Evolutionary conservation across 176 grass and related monocot genomes (phyloP).

Genomic region (Oryza punctata): DNA sequence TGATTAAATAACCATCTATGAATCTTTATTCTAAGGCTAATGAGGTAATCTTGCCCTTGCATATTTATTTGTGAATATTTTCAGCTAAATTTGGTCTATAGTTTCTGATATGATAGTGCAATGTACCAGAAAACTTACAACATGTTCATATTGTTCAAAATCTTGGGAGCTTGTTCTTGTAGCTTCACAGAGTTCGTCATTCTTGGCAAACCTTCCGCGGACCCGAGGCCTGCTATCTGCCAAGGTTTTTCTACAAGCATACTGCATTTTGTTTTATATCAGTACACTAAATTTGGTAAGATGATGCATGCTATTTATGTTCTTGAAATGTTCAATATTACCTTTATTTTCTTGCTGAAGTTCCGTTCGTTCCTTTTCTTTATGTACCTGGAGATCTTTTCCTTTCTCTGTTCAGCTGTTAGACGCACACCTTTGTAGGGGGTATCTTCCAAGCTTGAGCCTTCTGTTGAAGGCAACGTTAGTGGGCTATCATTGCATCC

Average conservation of each 20-base stretch:
- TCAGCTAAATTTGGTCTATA: slow-evolving; percentile 10
- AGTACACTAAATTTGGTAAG: slow-evolving; percentile 31
- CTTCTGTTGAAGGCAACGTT: slow-evolving; percentile 47
- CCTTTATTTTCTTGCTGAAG: slow-evolving; percentile 99
- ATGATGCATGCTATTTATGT: slow-evolving; percentile 17
- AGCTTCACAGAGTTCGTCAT: slow-evolving; percentile 75
- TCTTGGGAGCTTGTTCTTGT: slow-evolving; percentile 47
- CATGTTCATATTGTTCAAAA: slow-evolving; percentile 65
- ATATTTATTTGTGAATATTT: slow-evolving; percentile 4
- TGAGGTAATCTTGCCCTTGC: background rate
- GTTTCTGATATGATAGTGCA: slow-evolving; percentile 18
- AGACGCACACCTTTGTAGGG: slow-evolving; percentile 76
- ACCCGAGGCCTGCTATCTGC: slow-evolving; percentile 93
- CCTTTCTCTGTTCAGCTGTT: slow-evolving; percentile 88
- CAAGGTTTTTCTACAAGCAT: slow-evolving; percentile 97
- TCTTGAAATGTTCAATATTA: slow-evolving; percentile 44
- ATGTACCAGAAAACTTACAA: slow-evolving; percentile 53
- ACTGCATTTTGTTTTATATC: slow-evolving; percentile 60
- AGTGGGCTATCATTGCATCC: slow-evolving; percentile 49
- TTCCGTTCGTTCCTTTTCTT: slow-evolving; percentile 93
- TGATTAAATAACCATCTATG: slow-evolving; percentile 20
- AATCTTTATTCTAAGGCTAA: background rate
- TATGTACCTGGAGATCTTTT: slow-evolving; percentile 91
- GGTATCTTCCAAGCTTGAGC: slow-evolving; percentile 66
- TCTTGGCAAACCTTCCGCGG: slow-evolving; percentile 92